Evolutionary conservation across 2,329 filamentous ascomycete genomes (phyloP), one percentile per base, ranked within the genome.

Genomic region (Helotiales sp.): DNA sequence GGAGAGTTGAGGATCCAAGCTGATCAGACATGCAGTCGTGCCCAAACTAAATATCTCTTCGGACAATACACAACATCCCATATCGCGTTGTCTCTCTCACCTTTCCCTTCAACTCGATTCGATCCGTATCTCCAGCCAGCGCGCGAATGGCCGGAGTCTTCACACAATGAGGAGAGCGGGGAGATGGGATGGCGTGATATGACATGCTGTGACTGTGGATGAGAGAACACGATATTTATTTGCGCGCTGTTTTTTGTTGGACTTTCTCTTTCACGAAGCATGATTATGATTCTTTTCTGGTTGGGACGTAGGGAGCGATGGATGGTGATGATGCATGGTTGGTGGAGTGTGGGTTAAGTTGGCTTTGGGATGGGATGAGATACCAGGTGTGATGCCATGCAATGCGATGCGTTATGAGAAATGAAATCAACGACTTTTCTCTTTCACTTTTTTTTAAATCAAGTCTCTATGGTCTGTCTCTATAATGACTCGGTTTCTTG

Each of bases 1-100:
- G 32, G 28, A 4, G 37, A 4, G 37, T 20, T n/a, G 15, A 30
- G 49, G 6, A 11, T 28, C 20, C 24, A 52, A 26, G 45, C 55
- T 66, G 37, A 62, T 17, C 22, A 26, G 6, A 32, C 17, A 6
- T 8, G 22, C 52, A 72, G 70, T 64, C 68, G 20, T 72, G 70
- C 70, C 70, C 70, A 17, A 70, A 69, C 63, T 72, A 72, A 63
- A 68, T 6, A 24, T 22, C 37, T 22, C 13, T 22, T 32, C 30
- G 10, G 26, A 20, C 8, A 2, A 15, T 20, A 5, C 52, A 34
- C n/a, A 17, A 4, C 20, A 34, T 13, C 1, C 7, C 52, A 20
- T 24, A n/a, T n/a, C n/a, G n/a, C n/a, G 22, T 10, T 17, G 13
- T 26, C 13, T 6, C 26, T n/a, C 30, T 37, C n/a, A 37, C 50